phyloP scores from a whole-genome alignment of 352 stramenopile species.

The Phytophthora constricta region DNA sequence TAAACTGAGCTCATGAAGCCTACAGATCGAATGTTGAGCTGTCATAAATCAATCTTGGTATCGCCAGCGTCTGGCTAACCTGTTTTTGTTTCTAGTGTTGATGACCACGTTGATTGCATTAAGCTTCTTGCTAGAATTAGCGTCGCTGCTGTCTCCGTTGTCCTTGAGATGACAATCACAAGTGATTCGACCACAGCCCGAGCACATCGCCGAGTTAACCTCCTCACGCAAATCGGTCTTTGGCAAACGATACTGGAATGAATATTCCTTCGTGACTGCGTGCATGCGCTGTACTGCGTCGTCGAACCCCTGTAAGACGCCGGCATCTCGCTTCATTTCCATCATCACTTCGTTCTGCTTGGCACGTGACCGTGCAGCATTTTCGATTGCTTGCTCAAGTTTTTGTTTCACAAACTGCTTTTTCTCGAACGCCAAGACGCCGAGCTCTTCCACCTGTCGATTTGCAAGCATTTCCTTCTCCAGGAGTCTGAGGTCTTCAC shows the following conservation, averaged over 20 bases:
- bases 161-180: slow-evolving; percentile 53
- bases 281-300: slow-evolving; percentile 56
- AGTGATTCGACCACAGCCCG: slow-evolving; percentile 54
- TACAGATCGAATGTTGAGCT: slow-evolving; percentile 24
- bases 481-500: slow-evolving; percentile 44
- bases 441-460: slow-evolving; percentile 55
- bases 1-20: no score
- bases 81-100: slow-evolving; percentile 36
- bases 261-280: slow-evolving; percentile 58
- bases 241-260: slow-evolving; percentile 63
- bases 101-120: slow-evolving; percentile 16
- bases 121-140: slow-evolving; percentile 9
- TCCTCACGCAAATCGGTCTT: slow-evolving; percentile 68
- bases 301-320: slow-evolving; percentile 56
- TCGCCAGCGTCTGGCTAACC: slow-evolving; percentile 38
- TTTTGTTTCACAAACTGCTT: slow-evolving; percentile 58
- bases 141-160: slow-evolving; percentile 11
- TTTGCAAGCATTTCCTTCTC: slow-evolving; percentile 48
- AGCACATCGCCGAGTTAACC: slow-evolving; percentile 48
- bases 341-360: slow-evolving; percentile 51
- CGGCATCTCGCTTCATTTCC: slow-evolving; percentile 51
- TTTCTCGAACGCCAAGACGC: slow-evolving; percentile 62
- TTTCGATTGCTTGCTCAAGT: slow-evolving; percentile 53
- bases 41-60: slow-evolving; percentile 41
- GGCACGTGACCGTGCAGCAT: slow-evolving; percentile 43